These are phyloP conservation scores for Schizochytrium sp. DNA, from an alignment of 108 stramenopile genomes.

Conservation along the genomic window DNA sequence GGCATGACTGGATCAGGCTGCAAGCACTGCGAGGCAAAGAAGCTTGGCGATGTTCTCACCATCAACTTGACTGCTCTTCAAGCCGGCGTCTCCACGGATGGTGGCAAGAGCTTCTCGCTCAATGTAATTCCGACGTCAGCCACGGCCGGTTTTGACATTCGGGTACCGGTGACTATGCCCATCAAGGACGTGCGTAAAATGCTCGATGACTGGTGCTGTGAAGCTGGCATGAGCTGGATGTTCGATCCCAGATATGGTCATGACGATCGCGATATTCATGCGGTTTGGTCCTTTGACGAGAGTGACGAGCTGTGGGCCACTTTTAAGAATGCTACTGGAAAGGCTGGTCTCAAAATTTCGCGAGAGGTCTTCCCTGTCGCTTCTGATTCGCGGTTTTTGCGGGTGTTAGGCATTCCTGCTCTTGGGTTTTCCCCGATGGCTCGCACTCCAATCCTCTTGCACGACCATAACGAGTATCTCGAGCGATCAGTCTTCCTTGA, in stretches of 20 bases:
- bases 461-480: constrained; percentile 91
- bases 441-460: constrained; percentile 78
- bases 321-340: constrained; percentile 53
- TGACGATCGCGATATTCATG: constrained; percentile 38
- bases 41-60: constrained; percentile 85
- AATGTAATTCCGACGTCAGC: constrained; percentile 80
- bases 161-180: constrained; percentile 74
- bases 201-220: constrained; percentile 78
- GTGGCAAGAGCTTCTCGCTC: constrained; percentile 59
- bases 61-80: constrained; percentile 83
- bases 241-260: constrained; percentile 36
- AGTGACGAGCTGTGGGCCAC: constrained; percentile 80
- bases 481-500: constrained; percentile 75
- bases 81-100: constrained; percentile 63
- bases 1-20: constrained; percentile 43
- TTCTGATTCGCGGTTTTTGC: constrained; percentile 81
- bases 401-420: constrained; percentile 73
- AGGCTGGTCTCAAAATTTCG: constrained; percentile 53
- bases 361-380: constrained; percentile 91
- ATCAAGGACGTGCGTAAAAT: constrained; percentile 65
- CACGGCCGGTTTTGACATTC: constrained; percentile 77
- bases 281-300: constrained; percentile 60
- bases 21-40: constrained; percentile 53
- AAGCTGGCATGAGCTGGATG: constrained; percentile 69
- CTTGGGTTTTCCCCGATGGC: constrained; percentile 89